Base-by-base conservation (phyloP, 176 grass and related monocot species). In the Chloris gayana region DNA sequence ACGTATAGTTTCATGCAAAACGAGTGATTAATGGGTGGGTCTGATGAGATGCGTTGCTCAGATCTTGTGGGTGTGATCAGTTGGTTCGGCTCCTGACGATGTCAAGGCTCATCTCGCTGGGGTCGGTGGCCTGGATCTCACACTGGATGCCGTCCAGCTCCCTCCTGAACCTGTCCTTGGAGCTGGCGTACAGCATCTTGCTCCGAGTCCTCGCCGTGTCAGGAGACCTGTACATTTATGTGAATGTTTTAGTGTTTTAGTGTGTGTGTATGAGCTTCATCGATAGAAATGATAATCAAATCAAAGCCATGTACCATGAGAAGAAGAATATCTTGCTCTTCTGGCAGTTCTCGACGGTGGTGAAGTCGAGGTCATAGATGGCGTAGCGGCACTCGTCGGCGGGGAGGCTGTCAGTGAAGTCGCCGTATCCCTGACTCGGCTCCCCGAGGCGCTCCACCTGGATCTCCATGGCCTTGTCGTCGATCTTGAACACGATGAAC, bases 401-500 rank as follows among this genome's bases (percentile, higher is more conserved):
- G 0, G 91, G 91, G 21, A 93, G 88, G 78, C 82, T 85, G 0
- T 84, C 88, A 0, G 81, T 32, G 4, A 93, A 93, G 4, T 91
- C 85, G 0, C 91, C 85, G 0, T 93, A 93, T 29, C 67, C 86
- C 61, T 92, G 67, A 62, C 26, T 70, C 5, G 90, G 66, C 19
- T 92, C 58, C 31, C 90, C 90, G 56, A 92, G 79, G 64, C 88
- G 82, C 6, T 96, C 93, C 85, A 96, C 93, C 30, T 74, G 82
- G 69, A 94, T 90, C 85, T 94, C 70, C 88, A 91, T 94, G 11
- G 67, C 51, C 85, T 88, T 91, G 6, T 91, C 79, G 47, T 85
- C 82, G 58, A 94, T 94, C 79, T 73, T 94, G 86, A 94, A 94
- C 41, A 94, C 84, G 74, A 94, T 94, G 85, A 91, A 94, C 70